These are phyloP conservation scores for Chrysoporthe deuterocubensis DNA, from an alignment of 2,329 filamentous ascomycete species.

Conservation along the genomic window DNA sequence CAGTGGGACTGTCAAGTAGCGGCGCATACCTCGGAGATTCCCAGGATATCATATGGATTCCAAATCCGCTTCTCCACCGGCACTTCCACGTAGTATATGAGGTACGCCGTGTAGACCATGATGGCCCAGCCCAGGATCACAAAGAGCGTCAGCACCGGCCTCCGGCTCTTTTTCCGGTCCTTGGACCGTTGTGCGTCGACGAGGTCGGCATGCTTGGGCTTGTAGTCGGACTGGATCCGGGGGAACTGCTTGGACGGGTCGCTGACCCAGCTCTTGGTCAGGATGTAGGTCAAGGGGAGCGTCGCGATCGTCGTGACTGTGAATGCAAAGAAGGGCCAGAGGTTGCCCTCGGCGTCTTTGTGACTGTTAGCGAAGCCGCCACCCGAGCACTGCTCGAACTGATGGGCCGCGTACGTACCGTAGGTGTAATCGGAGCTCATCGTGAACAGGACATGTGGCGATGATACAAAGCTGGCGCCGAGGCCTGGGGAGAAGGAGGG, in stretches of 20 bases:
- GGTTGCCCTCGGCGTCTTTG: slow-evolving; percentile 88
- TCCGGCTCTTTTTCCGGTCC: slow-evolving; percentile 88
- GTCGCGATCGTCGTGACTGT: slow-evolving; percentile 88
- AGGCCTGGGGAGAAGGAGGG: slow-evolving; percentile 3
- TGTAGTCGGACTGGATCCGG: slow-evolving; percentile 80
- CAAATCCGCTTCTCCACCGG: slow-evolving; percentile 74
- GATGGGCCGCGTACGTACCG: slow-evolving; percentile 29
- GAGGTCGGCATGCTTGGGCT: slow-evolving; percentile 79
- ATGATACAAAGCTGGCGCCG: slow-evolving; percentile 8
- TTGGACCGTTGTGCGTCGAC: slow-evolving; percentile 82
- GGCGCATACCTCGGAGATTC: slow-evolving; percentile 72
- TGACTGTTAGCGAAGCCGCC: background rate
- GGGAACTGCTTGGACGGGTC: slow-evolving; percentile 80
- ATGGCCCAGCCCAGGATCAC: slow-evolving; percentile 78
- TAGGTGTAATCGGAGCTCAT: slow-evolving; percentile 98
- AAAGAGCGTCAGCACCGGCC: slow-evolving; percentile 80
- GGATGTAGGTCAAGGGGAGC: slow-evolving; percentile 84
- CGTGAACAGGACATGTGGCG: slow-evolving; percentile 46
- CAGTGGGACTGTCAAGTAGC: slow-evolving; percentile 14
- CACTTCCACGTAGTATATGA: slow-evolving; percentile 79
- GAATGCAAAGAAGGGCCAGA: slow-evolving; percentile 98
- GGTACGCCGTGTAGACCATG: slow-evolving; percentile 89
- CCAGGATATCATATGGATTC: slow-evolving; percentile 96
- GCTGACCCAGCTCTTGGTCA: slow-evolving; percentile 73
- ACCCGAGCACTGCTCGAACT: background rate